phyloP scores from a whole-genome alignment of 495 filamentous ascomycete species.

The Penicillium pancosmium region DNA sequence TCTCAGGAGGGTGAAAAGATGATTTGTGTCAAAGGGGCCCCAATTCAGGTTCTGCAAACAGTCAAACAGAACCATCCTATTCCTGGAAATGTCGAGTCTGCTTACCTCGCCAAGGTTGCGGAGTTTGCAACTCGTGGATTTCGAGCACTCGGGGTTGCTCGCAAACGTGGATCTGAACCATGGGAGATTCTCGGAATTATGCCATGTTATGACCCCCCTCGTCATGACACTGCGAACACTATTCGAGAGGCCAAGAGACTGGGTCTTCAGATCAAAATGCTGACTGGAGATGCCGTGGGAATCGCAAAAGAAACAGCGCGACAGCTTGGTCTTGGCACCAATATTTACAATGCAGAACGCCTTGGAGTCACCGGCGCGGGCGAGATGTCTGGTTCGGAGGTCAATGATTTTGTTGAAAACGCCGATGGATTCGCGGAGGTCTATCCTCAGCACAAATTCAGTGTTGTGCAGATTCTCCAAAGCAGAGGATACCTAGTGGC shows the following conservation, averaged over 20 bases:
- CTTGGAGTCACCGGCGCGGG: constrained; percentile 83
- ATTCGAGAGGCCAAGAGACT: constrained; percentile 87
- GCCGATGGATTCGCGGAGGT: constrained; percentile 95
- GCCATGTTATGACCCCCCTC: constrained; percentile 89
- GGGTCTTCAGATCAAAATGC: constrained; percentile 92
- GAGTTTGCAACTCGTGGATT: constrained; percentile 92
- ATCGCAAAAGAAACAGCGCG: constrained; percentile 91
- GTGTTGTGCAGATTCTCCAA: constrained; percentile 93
- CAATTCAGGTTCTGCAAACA: constrained; percentile 79
- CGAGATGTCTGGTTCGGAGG: constrained; percentile 88
- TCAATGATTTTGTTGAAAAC: constrained; percentile 93
- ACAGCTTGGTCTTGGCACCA: constrained; percentile 87
- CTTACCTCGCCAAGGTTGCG: constrained; percentile 86
- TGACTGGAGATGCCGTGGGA: constrained; percentile 93
- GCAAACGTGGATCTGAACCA: constrained; percentile 71
- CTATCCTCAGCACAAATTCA: constrained; percentile 97
- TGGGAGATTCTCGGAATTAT: constrained; percentile 96
- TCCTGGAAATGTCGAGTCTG: constrained; percentile 69
- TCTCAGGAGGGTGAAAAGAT: constrained; percentile 79
- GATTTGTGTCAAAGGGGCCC: constrained; percentile 89
- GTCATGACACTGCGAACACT: constrained; percentile 87
- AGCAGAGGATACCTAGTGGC: constrained; percentile 93
- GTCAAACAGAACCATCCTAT: constrained; percentile 80
- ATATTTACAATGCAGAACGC: constrained; percentile 90
- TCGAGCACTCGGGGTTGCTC: constrained; percentile 88